These are phyloP conservation scores for Crithidia acanthocephali DNA, from an alignment of 208 protist genomes.

Conservation along the genomic window DNA sequence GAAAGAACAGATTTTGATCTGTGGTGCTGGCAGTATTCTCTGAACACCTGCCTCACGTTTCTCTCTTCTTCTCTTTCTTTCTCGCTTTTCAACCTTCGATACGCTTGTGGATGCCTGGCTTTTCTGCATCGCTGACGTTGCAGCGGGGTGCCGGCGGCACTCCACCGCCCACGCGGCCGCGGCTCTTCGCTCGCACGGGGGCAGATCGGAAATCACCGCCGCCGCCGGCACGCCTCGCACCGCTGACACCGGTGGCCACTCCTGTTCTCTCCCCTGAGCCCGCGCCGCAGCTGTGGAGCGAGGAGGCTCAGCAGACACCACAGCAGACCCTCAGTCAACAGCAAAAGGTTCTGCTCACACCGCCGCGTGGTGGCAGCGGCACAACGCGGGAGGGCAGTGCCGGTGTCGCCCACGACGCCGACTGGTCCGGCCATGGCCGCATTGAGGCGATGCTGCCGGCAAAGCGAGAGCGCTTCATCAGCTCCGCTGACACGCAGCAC, in stretches of 20 bases:
- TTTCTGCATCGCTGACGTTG: background rate
- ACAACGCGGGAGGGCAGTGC: background rate
- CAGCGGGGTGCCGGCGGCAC: slow-evolving; percentile 5
- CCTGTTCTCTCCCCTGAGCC: background rate
- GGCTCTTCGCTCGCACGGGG: slow-evolving; percentile 18
- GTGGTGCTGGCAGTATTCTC: too few relatives aligned
- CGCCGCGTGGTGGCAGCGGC: slow-evolving; percentile 4
- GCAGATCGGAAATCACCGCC: slow-evolving; percentile 18
- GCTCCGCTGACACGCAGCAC: slow-evolving; percentile 33
- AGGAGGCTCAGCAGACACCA: background rate
- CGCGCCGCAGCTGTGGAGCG: background rate
- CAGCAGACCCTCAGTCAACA: background rate
- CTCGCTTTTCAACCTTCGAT: slow-evolving; percentile 11
- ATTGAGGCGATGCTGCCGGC: slow-evolving; percentile 10
- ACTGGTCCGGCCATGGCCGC: slow-evolving; percentile 12
- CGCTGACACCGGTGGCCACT: slow-evolving; percentile 5
- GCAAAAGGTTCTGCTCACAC: slow-evolving; percentile 5
- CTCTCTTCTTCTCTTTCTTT: background rate
- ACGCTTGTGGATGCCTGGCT: background rate
- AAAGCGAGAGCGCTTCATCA: slow-evolving; percentile 31
- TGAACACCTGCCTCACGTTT: background rate
- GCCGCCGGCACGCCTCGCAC: slow-evolving; percentile 30
- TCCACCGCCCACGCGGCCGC: slow-evolving; percentile 23
- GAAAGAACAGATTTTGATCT: background rate
- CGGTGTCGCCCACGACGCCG: background rate